Evolutionary conservation across 2,329 filamentous ascomycete species (phyloP).

Genomic region (Claviceps paspali): DNA sequence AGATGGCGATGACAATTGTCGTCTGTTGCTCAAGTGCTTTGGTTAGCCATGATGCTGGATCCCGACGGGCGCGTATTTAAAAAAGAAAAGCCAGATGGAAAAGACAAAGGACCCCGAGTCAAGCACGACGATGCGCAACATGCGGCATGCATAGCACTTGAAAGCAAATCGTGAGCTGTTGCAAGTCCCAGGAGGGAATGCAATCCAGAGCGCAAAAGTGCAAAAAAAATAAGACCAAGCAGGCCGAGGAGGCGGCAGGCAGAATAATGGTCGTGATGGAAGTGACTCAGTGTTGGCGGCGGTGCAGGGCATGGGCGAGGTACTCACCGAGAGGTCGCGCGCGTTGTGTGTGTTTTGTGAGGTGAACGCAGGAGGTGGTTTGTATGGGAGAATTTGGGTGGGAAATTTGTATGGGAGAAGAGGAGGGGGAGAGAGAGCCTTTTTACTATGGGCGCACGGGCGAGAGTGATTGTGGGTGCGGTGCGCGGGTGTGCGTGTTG

Average conservation of each 20-base stretch:
- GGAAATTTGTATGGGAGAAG: constrained; percentile 47
- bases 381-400: constrained; percentile 39
- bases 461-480: constrained; percentile 42
- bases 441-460: constrained; percentile 41
- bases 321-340: constrained; percentile 32
- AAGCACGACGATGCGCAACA: too few species aligned
- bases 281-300: constrained; percentile 20
- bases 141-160: constrained; percentile 7
- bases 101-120: background rate
- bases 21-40: constrained; percentile 5
- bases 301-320: constrained; percentile 17
- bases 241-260: background rate
- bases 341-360: constrained; percentile 27
- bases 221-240: too few species aligned
- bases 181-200: constrained; percentile 8
- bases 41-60: constrained; percentile 7
- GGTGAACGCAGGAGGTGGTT: constrained; percentile 24
- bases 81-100: background rate
- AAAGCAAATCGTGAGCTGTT: constrained; percentile 5
- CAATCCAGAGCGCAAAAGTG: constrained; percentile 9
- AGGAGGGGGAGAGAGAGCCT: constrained; percentile 36
- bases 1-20: constrained; percentile 10
- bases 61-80: constrained; percentile 3
- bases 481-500: constrained; percentile 13
- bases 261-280: constrained; percentile 5